These are phyloP conservation scores for Sclerotinia nivalis DNA, from an alignment of 2,329 filamentous ascomycete genomes.

Conservation along the genomic window DNA sequence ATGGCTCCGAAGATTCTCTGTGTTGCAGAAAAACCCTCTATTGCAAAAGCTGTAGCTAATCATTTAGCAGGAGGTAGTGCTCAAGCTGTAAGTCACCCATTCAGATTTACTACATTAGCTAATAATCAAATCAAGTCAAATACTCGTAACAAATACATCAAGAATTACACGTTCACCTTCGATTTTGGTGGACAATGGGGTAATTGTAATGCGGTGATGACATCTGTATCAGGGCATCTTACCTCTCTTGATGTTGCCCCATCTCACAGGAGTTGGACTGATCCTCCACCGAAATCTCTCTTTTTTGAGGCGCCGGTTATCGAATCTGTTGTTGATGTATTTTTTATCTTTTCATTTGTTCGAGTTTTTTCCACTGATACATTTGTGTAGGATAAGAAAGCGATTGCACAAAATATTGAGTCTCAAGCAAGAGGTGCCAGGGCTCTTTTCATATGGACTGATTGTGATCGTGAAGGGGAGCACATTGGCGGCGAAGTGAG, in stretches of 20 bases:
- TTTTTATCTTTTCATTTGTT: constrained; percentile 28
- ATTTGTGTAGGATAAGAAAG: constrained; percentile 68
- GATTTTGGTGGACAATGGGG: constrained; percentile 82
- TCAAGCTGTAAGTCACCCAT: constrained; percentile 59
- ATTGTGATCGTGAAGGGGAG: constrained; percentile 96
- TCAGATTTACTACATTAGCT: constrained; percentile 17
- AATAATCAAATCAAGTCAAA: constrained; percentile 29
- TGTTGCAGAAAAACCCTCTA: constrained; percentile 88
- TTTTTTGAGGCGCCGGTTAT: constrained; percentile 75
- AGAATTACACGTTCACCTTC: constrained; percentile 92
- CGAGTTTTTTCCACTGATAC: constrained; percentile 14
- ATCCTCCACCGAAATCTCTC: constrained; percentile 74
- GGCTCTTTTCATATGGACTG: constrained; percentile 93
- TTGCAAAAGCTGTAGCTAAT: constrained; percentile 88
- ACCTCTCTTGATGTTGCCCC: constrained; percentile 74
- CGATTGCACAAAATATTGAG: constrained; percentile 82
- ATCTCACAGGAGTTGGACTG: constrained; percentile 72
- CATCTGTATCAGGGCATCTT: constrained; percentile 86
- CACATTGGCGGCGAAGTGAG: constrained; percentile 93
- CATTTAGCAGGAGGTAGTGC: constrained; percentile 80
- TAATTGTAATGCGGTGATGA: constrained; percentile 85
- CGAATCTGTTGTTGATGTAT: constrained; percentile 66
- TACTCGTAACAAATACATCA: constrained; percentile 64
- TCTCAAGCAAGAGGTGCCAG: constrained; percentile 71
- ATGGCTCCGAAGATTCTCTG: constrained; percentile 60